phyloP scores from a whole-genome alignment of 1,284 basidiomycete genomes.

The Apiotrichum gamsii region DNA sequence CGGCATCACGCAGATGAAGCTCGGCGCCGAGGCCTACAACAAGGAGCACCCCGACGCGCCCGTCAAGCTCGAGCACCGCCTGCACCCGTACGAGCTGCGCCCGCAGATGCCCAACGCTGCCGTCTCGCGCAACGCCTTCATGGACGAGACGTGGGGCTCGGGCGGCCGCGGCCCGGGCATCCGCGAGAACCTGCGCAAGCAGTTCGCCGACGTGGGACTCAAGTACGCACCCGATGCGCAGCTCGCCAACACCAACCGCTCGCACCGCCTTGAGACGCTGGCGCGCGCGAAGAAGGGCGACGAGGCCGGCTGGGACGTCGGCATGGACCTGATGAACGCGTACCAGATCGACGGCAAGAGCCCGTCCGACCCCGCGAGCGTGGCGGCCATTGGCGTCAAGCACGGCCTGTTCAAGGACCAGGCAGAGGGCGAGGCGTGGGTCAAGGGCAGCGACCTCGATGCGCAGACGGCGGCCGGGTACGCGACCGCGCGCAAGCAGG shows the following conservation, averaged over 20 bases:
- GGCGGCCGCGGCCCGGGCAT: slow-evolving; percentile 30
- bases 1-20: slow-evolving; percentile 30
- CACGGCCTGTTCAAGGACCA: slow-evolving; percentile 38
- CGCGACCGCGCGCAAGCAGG: slow-evolving; percentile 42
- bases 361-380: slow-evolving; percentile 31
- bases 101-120: slow-evolving; percentile 23
- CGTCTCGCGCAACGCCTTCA: slow-evolving; percentile 22
- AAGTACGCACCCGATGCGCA: slow-evolving; percentile 2
- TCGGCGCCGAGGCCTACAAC: slow-evolving; percentile 15
- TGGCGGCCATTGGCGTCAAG: slow-evolving; percentile 38
- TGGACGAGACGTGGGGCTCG: slow-evolving; percentile 37
- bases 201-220: slow-evolving; percentile 40
- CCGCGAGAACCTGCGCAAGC: slow-evolving; percentile 25
- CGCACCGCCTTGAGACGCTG: slow-evolving; percentile 40
- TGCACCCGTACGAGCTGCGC: slow-evolving; percentile 42
- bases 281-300: slow-evolving; percentile 31
- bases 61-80: slow-evolving; percentile 25
- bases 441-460: slow-evolving; percentile 32
- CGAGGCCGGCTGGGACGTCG: slow-evolving; percentile 30
- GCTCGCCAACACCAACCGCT: slow-evolving; percentile 31
- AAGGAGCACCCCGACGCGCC: slow-evolving; percentile 11
- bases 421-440: slow-evolving; percentile 29
- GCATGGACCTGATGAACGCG: slow-evolving; percentile 34
- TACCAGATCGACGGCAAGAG: slow-evolving; percentile 45
- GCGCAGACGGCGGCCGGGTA: slow-evolving; percentile 27